Evolutionary conservation across 192 early-diverging fungal genomes (phyloP).

Genomic region (Coemansia sp.): DNA sequence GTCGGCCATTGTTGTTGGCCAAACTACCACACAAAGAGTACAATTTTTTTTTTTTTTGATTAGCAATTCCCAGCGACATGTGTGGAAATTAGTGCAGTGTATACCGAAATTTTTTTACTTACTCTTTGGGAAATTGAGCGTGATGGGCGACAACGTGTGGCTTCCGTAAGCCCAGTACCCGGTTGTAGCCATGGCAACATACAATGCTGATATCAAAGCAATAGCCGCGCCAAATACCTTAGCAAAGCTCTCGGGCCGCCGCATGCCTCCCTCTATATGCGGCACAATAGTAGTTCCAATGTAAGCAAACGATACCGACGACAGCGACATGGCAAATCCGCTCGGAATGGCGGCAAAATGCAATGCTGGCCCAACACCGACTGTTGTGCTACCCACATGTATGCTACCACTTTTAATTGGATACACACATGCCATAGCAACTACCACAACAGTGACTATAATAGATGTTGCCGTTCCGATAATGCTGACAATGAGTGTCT

Average conservation of each 20-base stretch:
- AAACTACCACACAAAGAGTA: constrained; percentile 49
- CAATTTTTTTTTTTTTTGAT: background rate
- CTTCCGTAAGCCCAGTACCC: constrained; percentile 76
- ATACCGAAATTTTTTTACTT: constrained; percentile 1
- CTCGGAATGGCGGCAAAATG: constrained; percentile 36
- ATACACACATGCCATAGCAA: constrained; percentile 50
- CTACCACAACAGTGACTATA: constrained; percentile 63
- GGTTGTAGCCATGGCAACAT: constrained; percentile 65
- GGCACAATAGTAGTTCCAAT: constrained; percentile 77
- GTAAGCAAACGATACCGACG: constrained; percentile 70
- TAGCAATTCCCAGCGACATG: background rate
- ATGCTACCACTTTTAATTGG: constrained; percentile 36
- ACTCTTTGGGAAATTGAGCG: constrained; percentile 65
- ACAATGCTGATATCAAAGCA: constrained; percentile 64
- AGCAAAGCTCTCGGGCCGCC: constrained; percentile 64
- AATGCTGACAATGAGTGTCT: constrained; percentile 68
- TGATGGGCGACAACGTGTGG: constrained; percentile 63
- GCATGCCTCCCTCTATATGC: constrained; percentile 74
- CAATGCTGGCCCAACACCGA: constrained; percentile 4
- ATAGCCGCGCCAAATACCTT: constrained; percentile 61
- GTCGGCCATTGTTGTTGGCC: constrained; percentile 64
- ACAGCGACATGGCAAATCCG: constrained; percentile 65
- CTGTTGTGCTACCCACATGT: constrained; percentile 24
- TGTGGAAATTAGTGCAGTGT: background rate
- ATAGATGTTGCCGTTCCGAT: constrained; percentile 68